phyloP scores from a whole-genome alignment of 208 protist species.

The Leishmania mexicana region DNA sequence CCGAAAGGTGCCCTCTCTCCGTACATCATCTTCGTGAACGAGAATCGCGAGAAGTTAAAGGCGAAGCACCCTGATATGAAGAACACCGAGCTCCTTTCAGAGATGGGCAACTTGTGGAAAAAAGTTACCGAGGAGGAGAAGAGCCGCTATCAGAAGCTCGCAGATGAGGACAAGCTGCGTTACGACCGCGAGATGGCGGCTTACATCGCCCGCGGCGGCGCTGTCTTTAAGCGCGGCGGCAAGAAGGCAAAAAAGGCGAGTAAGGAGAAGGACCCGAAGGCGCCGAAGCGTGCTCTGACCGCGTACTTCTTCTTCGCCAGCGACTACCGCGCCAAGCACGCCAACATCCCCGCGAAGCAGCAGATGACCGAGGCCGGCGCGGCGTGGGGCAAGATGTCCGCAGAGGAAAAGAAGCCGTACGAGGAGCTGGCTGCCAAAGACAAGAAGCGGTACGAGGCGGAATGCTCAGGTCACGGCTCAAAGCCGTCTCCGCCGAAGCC shows the following conservation, averaged over 20 bases:
- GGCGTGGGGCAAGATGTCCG: slow-evolving; percentile 67
- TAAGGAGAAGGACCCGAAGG: slow-evolving; percentile 85
- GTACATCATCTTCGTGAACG: slow-evolving; percentile 82
- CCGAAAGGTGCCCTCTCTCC: slow-evolving; percentile 77
- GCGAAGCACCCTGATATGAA: slow-evolving; percentile 70
- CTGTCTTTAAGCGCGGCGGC: slow-evolving; percentile 52
- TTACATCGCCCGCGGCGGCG: slow-evolving; percentile 68
- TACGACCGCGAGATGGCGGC: slow-evolving; percentile 75
- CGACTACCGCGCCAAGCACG: slow-evolving; percentile 73
- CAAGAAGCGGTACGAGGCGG: slow-evolving; percentile 84
- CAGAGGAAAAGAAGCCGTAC: slow-evolving; percentile 80
- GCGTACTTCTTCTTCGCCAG: slow-evolving; percentile 83
- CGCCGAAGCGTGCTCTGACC: slow-evolving; percentile 79
- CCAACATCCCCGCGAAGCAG: slow-evolving; percentile 57
- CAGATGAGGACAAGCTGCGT: slow-evolving; percentile 83
- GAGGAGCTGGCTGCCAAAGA: slow-evolving; percentile 78
- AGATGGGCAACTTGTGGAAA: slow-evolving; percentile 73
- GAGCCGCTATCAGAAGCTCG: slow-evolving; percentile 67
- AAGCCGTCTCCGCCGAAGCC: slow-evolving; percentile 19
- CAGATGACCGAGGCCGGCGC: slow-evolving; percentile 65
- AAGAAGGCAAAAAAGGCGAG: slow-evolving; percentile 54
- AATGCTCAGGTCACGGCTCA: slow-evolving; percentile 34
- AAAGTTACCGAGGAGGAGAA: slow-evolving; percentile 64
- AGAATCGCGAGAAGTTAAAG: slow-evolving; percentile 74
- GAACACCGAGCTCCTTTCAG: slow-evolving; percentile 67